Percentiles rank a stretch among this genome's conserved stretches.
Evolutionary conservation across 176 grass and related monocot species (phyloP).

Genomic region (Carex kokanica): DNA sequence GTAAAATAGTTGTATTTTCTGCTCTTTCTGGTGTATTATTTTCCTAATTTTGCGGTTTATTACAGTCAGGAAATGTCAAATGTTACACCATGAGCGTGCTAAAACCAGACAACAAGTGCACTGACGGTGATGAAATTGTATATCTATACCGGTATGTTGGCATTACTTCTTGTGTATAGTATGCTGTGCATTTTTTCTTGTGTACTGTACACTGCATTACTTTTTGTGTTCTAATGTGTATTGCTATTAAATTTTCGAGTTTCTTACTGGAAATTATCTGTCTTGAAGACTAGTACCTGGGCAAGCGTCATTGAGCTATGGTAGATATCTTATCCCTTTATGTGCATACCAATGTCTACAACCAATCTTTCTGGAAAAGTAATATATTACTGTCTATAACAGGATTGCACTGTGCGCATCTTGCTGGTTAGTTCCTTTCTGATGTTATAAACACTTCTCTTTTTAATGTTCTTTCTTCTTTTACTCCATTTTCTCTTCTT

Average conservation of each 20-base stretch:
- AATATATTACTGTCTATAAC: constrained; percentile 30
- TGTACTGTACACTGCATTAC: constrained; percentile 26
- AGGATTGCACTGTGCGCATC: constrained; percentile 87
- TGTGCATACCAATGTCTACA: background rate
- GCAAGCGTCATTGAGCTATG: constrained; percentile 81
- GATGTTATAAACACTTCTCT: constrained; percentile 13
- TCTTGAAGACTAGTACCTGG: constrained; percentile 84
- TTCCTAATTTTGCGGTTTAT: constrained; percentile 18
- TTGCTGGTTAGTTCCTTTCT: constrained; percentile 58
- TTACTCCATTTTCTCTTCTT: background rate
- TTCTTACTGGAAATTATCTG: constrained; percentile 26
- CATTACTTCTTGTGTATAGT: constrained; percentile 23
- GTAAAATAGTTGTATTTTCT: constrained; percentile 33
- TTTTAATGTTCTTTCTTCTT: constrained; percentile 7
- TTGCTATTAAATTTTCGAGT: constrained; percentile 6
- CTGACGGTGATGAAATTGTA: constrained; percentile 59
- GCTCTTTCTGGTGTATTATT: constrained; percentile 11
- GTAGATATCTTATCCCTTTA: constrained; percentile 40
- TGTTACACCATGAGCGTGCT: constrained; percentile 85
- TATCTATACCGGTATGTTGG: constrained; percentile 72
- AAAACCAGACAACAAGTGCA: constrained; percentile 61
- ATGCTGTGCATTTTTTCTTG: constrained; percentile 19
- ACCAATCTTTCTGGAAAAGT: constrained; percentile 15
- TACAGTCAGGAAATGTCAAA: constrained; percentile 89
- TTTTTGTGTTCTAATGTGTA: constrained; percentile 15